Evolutionary conservation across 2,329 filamentous ascomycete species (phyloP).

Genomic region (Paecilomyces sp.): DNA sequence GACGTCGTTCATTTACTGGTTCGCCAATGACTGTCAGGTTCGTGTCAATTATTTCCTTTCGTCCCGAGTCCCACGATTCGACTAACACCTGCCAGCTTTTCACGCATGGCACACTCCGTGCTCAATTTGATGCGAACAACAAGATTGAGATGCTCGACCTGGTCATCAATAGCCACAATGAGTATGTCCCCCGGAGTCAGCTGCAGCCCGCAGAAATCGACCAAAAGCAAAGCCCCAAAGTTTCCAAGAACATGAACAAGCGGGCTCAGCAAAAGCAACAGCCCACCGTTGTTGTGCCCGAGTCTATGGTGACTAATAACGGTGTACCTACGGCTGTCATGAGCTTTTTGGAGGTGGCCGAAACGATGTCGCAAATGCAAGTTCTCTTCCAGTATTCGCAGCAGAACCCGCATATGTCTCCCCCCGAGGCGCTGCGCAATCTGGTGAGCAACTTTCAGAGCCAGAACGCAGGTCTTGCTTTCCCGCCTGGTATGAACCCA

Average conservation of each 20-base stretch:
- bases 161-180: slow-evolving; percentile 65
- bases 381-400: slow-evolving; percentile 52
- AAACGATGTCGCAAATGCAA: slow-evolving; percentile 60
- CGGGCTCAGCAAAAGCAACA: slow-evolving; percentile 42
- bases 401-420: slow-evolving; percentile 45
- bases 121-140: slow-evolving; percentile 69
- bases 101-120: slow-evolving; percentile 67
- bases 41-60: slow-evolving; percentile 23
- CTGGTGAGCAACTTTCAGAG: slow-evolving; percentile 42
- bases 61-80: not conserved
- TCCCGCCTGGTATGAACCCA: slow-evolving; percentile 24
- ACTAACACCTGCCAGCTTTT: slow-evolving; percentile 52
- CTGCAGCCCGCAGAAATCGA: slow-evolving; percentile 45
- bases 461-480: slow-evolving; percentile 23
- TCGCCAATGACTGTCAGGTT: slow-evolving; percentile 75
- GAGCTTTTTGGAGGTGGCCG: slow-evolving; percentile 58
- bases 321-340: slow-evolving; percentile 52
- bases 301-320: slow-evolving; percentile 39
- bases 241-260: slow-evolving; percentile 49
- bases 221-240: slow-evolving; percentile 52
- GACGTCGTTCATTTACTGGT: slow-evolving; percentile 83
- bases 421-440: slow-evolving; percentile 48
- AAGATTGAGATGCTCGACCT: slow-evolving; percentile 85
- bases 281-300: slow-evolving; percentile 37
- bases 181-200: slow-evolving; percentile 68